Base-by-base conservation (phyloP, 1,284 basidiomycete genomes). In the Tilletia walkeri region DNA sequence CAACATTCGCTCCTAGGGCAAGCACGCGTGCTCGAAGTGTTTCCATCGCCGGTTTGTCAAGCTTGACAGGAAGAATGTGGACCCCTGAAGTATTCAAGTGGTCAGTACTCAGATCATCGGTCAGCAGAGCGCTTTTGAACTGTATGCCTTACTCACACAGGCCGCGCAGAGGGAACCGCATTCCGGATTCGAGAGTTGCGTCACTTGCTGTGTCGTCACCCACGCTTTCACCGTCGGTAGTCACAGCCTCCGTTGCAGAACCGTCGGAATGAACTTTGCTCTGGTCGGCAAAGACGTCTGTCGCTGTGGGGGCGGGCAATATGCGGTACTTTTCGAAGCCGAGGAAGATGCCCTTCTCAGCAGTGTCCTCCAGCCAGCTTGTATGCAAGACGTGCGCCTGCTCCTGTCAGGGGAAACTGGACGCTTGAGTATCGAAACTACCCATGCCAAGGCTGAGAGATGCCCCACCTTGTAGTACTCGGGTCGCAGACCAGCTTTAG, bases 291-390 rank as follows among this genome's bases (percentile, higher is more conserved):
- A 56, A 56, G 5, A 24, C 54, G 20, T 34, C 24, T 12, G 54
- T 63, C 30, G 30, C 59, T 24, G 34, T 18, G 6, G 59, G 59
- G 5, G 59, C 59, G 30, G 36, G 34, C 6, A 63, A 38, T 12
- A 63, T 34, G 30, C 59, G 59, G 20, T 63, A 63, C 36, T 63
- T 63, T 34, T 63, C 59, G 34, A 63, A 12, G 16, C 12, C 38
- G 34, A 63, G 14, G 59, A 18, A 63, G 34, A 63, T 41, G 34
- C 59, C 59, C 34, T 63, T 24, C 38, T 63, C 36, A 5, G 59
- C 59, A 9, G 59, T 63, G 20, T 63, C 59, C 36, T 63, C 34
- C 4, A 63, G 59, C 59, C 59, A 63, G 36, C 38, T 38, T 63
- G 59, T 18, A 20, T 63, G 34, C 12, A 63, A 34, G 6, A 63